Evolutionary conservation across 1,284 basidiomycete species (phyloP), one percentile per base, ranked within the genome.

Genomic region (Omphalotus olearius): DNA sequence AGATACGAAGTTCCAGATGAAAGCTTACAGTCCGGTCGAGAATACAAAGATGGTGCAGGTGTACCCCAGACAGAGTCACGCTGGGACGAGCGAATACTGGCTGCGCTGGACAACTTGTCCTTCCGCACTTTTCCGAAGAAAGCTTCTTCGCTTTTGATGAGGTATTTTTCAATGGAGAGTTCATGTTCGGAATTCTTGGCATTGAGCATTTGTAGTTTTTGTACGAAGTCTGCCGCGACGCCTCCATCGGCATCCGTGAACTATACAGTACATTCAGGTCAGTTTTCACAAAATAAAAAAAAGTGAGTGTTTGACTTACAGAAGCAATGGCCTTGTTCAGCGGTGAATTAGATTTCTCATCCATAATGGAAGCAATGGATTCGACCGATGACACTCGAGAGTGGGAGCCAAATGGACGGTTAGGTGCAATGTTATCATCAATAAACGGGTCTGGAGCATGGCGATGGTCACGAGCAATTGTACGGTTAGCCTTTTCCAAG

Each of bases 171-270:
- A 60, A 96, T 96, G 45, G 91, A 95, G 38, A 96, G 67, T 61
- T 95, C 92, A 54, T 83, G 80, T 71, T 91, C 91, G 4, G 93
- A 96, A 63, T 96, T 96, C 53, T 91, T 88, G 0, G 91, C 73
- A 42, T 82, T 85, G 49, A 97, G 78, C 56, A 68, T 67, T 63
- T 91, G 85, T 42, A 97, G 71, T 65, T 89, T 93, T 61, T 89
- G 83, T 23, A 94, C 86, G 65, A 97, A 95, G 47, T 89, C 83
- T 48, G 88, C 82, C 14, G 92, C 88, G 45, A 96, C 92, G 54
- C 91, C 90, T 39, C 93, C 93, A 65, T 95, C 91, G 0, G 88
- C 78, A 68, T 95, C 93, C 26, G 93, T 95, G 70, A 96, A 96
- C 84, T 90, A 23, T 18, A 3, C 56, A 14, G 18, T 52, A 45